phyloP scores from a whole-genome alignment of 164 flowering plant species.

The Stephania yunnanensis region DNA sequence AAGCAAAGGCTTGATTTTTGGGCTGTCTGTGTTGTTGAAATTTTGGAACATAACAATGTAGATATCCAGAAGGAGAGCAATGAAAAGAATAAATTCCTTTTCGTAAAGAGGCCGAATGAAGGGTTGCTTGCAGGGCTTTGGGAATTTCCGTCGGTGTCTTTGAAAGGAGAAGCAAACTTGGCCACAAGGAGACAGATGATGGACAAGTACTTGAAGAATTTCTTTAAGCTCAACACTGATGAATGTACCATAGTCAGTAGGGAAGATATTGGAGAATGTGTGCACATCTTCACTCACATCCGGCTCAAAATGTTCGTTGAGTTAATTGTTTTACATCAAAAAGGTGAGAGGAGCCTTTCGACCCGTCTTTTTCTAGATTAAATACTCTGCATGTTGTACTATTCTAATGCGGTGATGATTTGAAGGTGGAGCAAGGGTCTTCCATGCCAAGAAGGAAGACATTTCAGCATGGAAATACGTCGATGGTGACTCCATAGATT shows the following conservation, averaged over 20 bases:
- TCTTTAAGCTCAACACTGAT: conserved; percentile 43
- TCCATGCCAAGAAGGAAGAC: conserved; percentile 22
- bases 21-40: conserved; percentile 83
- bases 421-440: conserved; percentile 40
- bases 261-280: conserved; percentile 75
- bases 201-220: conserved; percentile 46
- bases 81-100: conserved; percentile 40
- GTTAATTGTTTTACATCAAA: conserved; percentile 42
- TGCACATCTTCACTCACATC: conserved; percentile 81
- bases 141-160: conserved; percentile 86
- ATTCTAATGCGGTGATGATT: conserved; percentile 12
- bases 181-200: conserved; percentile 50
- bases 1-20: conserved; percentile 69
- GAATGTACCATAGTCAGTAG: conserved; percentile 40
- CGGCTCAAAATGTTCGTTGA: conserved; percentile 78
- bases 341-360: conserved; percentile 38
- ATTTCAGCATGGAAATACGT: conserved; percentile 50
- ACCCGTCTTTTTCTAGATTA: not conserved
- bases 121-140: conserved; percentile 97
- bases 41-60: conserved; percentile 24
- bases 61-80: conserved; percentile 18
- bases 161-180: conserved; percentile 44
- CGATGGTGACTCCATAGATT: conserved; percentile 44
- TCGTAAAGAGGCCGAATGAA: conserved; percentile 75
- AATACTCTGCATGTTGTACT: not conserved